Base-by-base conservation (phyloP, 352 stramenopile species). In the Phytophthora hibernalis region DNA sequence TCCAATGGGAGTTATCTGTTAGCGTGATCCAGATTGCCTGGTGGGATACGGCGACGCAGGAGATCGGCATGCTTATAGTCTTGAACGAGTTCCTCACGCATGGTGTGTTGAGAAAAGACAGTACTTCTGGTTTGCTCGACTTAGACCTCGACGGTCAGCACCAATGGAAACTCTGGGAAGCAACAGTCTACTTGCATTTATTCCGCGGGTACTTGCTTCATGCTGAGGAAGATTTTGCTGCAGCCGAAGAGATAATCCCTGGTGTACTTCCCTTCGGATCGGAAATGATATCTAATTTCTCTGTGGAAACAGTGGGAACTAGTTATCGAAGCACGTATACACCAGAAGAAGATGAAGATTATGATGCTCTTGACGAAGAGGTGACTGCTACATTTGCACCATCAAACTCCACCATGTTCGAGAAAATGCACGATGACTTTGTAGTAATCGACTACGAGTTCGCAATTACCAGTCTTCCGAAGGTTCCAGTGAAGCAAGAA, bases 1-100 rank as follows among this genome's bases (percentile, higher is more conserved):
- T 91, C 2, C 80, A 91, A 53, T 92, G 83, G 83, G 83, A 92
- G 53, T 21, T 91, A 20, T 90, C 78, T 0, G 7, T 93, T 5
- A 83, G 83, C 26, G 44, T 72, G 13, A 47, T 89, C 2, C 85
- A 93, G 53, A 58, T 92, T 11, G 72, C 72, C 3, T 91, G 83
- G 82, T 93, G 85, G 85, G 85, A 93, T 44, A 71, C 65, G 9
- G 59, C 72, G 38, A 89, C 72, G 0, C 85, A 90, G 57, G 78
- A 91, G 0, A 68, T 72, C 2, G 79, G 69, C 0, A 68, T 91
- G 28, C 66, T 93, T 7, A 42, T 86, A 0, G 61, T 91, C 28
- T 54, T 54, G 1, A 83, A 80, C 26, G 83, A 91, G 37, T 65
- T 90, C 21, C 64, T 91, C 0, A 87, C 85, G 0, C 85, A 91